Evolutionary conservation across 306 rosid species (phyloP).

Genomic region (Lathyrus aphaca): DNA sequence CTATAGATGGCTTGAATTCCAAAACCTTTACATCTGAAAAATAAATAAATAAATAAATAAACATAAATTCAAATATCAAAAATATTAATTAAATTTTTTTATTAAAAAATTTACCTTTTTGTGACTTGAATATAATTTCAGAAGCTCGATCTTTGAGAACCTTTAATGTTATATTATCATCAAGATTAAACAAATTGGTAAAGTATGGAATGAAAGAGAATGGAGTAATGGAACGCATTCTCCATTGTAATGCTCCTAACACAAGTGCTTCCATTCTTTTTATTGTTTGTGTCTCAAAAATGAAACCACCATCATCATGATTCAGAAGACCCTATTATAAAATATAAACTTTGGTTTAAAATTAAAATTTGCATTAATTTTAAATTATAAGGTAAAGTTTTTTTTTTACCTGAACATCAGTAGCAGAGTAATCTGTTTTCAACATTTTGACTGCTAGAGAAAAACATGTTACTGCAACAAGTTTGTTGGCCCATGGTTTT

Average conservation of each 20-base stretch:
- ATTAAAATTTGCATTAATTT: not conserved
- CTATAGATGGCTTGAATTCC: slow-evolving; percentile 80
- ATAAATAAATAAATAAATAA: not conserved
- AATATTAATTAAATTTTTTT: not conserved
- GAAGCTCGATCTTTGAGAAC: slow-evolving; percentile 77
- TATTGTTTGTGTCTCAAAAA: slow-evolving; percentile 76
- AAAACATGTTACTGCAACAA: slow-evolving; percentile 76
- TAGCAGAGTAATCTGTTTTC: slow-evolving; percentile 56
- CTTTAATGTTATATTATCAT: slow-evolving; percentile 64
- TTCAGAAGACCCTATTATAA: slow-evolving; percentile 29
- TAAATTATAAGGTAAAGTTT: not conserved
- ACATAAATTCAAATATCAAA: not conserved
- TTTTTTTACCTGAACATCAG: slow-evolving; percentile 63
- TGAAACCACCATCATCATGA: slow-evolving; percentile 67
- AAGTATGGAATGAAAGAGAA: slow-evolving; percentile 79
- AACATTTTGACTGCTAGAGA: slow-evolving; percentile 88
- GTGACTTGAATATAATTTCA: slow-evolving; percentile 75
- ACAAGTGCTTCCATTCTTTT: slow-evolving; percentile 81
- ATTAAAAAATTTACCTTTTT: slow-evolving; percentile 57
- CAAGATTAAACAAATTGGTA: slow-evolving; percentile 53
- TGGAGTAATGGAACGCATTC: slow-evolving; percentile 96
- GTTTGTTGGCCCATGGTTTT: slow-evolving; percentile 82
- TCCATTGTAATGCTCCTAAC: slow-evolving; percentile 81
- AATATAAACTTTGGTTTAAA: not conserved
- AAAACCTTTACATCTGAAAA: slow-evolving; percentile 68